Evolutionary conservation across 2,329 filamentous ascomycete species (phyloP), one percentile per base, ranked within the genome.

Genomic region (Tympanopsis confertula): DNA sequence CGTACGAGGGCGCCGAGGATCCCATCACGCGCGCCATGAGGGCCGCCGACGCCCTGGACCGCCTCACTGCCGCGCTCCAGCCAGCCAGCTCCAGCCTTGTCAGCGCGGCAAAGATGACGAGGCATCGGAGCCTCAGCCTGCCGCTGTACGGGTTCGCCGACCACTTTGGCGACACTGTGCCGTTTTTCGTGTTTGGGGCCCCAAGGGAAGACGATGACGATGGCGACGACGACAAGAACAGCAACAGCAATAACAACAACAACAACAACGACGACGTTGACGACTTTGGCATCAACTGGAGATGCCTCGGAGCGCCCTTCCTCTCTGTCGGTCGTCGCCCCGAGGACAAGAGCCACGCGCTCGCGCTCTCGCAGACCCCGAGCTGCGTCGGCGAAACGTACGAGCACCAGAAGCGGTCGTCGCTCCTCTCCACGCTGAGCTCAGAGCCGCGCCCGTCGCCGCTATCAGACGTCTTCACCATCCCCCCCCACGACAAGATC

Each of bases 31-130:
- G 57, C 45, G 71, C 72, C 24, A 78, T 77, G 70, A 62, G 67
- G 46, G 71, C 71, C 13, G 74, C 73, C 5, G 73, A 78, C 39
- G 67, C 65, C 2, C 59, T 78, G 26, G 69, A 78, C 46, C 61
- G 61, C 38, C 58, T 66, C 56, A 17, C 52, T 77, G n/a, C 71
- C 78, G 43, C 59, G 62, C 0, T 58, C 49, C 35, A 59, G 62
- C 38, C 63, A 69, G 30, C 50, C 71, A n/a, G 68, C 71, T 36
- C 53, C 72, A 26, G 63, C 63, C 1, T 44, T 52, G 20, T 46
- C 45, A 2, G 7, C 7, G 22, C n/a, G 22, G 22, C 22, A n/a
- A 26, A 7, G 7, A 43, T 44, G 13, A 20, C 43, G 13, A 61
- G 65, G 2, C 59, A 59, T 17, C 63, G 68, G 40, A 71, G 70